phyloP scores from a whole-genome alignment of 306 rosid genomes.

The Cucurbita maxima region DNA sequence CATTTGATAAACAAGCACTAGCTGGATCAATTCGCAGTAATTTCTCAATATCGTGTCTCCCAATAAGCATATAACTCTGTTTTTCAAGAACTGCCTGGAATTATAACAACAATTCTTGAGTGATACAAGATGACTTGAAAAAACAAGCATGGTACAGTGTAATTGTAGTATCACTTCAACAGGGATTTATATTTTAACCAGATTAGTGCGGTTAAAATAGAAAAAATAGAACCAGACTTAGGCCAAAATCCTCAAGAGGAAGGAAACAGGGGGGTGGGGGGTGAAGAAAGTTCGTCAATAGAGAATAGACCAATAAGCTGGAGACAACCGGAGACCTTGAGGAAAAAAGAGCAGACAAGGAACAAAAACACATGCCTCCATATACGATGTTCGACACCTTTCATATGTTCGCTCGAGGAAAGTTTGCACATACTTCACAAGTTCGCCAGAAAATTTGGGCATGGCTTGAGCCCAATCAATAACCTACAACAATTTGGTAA shows the following conservation, averaged over 20 bases:
- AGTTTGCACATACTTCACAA: slow-evolving; percentile 92
- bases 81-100: slow-evolving; percentile 96
- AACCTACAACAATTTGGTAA: slow-evolving; percentile 38
- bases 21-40: slow-evolving; percentile 80
- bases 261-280: neutral
- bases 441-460: slow-evolving; percentile 91
- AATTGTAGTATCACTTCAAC: neutral
- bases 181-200: neutral
- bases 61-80: slow-evolving; percentile 98
- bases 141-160: neutral
- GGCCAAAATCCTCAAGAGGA: neutral
- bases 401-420: slow-evolving; percentile 90
- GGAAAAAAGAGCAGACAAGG: slow-evolving; percentile 3
- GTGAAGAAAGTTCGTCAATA: neutral
- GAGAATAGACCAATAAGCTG: neutral
- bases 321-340: neutral
- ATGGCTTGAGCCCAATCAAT: slow-evolving; percentile 99
- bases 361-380: slow-evolving; percentile 53
- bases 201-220: too few species aligned
- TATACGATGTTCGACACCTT: slow-evolving; percentile 92
- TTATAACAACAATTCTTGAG: neutral
- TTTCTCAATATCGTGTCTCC: slow-evolving; percentile 91
- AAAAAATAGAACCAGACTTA: neutral
- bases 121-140: neutral
- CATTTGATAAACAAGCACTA: slow-evolving; percentile 58